Evolutionary conservation across 169 alveolate genomes (phyloP), one percentile per base, ranked within the genome.

Genomic region (Plasmodium falciparum): DNA sequence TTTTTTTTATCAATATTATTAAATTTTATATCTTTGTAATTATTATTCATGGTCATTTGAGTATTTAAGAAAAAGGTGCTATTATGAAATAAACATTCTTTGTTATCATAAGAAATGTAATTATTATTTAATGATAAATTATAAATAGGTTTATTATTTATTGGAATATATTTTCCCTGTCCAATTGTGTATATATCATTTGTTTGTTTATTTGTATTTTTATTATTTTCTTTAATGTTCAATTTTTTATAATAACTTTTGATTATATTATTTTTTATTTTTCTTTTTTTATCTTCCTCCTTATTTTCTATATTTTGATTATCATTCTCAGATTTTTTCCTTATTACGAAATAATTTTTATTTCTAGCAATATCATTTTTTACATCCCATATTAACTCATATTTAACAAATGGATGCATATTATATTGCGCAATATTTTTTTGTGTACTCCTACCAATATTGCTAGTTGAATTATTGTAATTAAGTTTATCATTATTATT

Each of bases 401-500:
- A 50, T 22, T 50, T 45, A 47, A 71, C 20, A 20, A 71, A 50
- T 5, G 20, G 26, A 49, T 50, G 49, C n/a, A 22, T 71, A 9
- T 71, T 45, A 71, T 50, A 22, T 49, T 71, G 22, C 22, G 20
- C 45, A 26, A 20, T 20, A 8, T 50, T 5, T 4, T 71, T 50
- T 47, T 50, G 66, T 71, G 80, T 39, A 66, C 56, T 33, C n/a
- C 0, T 26, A 17, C 49, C 9, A 17, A 47, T 70, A 8, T 71
- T 50, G 17, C 29, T 50, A 12, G 9, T 39, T 39, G 9, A 39
- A 39, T 39, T 39, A 39, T 5, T 39, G 47, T 29, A 4, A 22
- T 17, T 24, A 9, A 1, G 2, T 2, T 15, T 71, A 49, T 47
- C 65, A n/a, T 7, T 52, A 50, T 26, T 71, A 20, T 49, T 71